Evolutionary conservation across 495 filamentous ascomycete genomes (phyloP).

Genomic region (Massariosphaeria phaeospora): DNA sequence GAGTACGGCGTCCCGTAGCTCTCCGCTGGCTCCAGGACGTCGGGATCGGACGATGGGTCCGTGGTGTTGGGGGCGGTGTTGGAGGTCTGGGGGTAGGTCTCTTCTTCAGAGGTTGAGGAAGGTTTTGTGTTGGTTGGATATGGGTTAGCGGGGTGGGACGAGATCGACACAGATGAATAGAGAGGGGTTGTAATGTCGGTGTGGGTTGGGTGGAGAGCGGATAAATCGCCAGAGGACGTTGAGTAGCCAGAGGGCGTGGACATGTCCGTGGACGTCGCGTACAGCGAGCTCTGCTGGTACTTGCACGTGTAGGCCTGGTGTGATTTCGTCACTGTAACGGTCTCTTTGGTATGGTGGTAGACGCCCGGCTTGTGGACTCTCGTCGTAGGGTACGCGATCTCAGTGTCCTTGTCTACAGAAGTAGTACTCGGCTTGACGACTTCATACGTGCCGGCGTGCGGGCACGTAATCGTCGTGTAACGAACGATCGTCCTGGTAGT

Average conservation of each 20-base stretch:
- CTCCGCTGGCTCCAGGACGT: conserved; percentile 19
- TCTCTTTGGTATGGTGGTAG: conserved; percentile 19
- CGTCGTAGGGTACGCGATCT: conserved; percentile 11
- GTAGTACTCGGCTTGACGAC: conserved; percentile 22
- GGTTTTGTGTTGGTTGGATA: too few species aligned
- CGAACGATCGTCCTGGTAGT: conserved; percentile 14
- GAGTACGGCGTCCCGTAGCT: conserved; percentile 8
- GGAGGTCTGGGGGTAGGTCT: not conserved
- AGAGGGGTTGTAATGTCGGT: too few species aligned
- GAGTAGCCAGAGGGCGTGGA: too few species aligned
- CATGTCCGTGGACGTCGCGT: conserved; percentile 1
- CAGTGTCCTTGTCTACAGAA: not conserved
- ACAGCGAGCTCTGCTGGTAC: not conserved
- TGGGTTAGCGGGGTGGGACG: too few species aligned
- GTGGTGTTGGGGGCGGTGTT: conserved; percentile 5
- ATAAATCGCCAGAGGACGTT: too few species aligned
- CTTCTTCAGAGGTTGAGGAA: not conserved
- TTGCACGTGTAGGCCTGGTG: conserved; percentile 21
- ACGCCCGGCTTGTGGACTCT: conserved; percentile 9
- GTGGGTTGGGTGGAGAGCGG: not conserved
- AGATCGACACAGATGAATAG: too few species aligned
- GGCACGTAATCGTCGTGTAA: conserved; percentile 12
- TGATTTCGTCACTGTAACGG: conserved; percentile 24
- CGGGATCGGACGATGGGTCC: conserved; percentile 18
- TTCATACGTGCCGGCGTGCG: conserved; percentile 8